A percentile compares a stretch with the other conserved stretches of the same genome.
phyloP scores from a whole-genome alignment of 805 yeast species.

The Saturnispora quitensis region DNA sequence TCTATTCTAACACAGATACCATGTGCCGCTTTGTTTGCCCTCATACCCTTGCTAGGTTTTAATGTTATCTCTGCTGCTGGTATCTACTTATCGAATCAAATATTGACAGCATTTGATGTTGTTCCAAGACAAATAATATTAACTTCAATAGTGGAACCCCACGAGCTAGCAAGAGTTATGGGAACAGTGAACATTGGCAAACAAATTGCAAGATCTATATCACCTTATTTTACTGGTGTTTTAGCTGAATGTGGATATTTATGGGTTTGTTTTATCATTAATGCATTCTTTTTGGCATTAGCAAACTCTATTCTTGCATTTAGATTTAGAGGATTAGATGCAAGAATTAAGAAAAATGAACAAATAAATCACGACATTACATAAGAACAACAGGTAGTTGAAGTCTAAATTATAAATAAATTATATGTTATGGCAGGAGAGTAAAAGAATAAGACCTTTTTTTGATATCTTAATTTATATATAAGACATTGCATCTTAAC shows the following conservation, averaged over 20 bases:
- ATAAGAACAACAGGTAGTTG: not conserved
- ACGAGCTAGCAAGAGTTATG: constrained; percentile 66
- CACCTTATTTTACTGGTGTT: constrained; percentile 73
- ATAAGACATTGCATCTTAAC: not conserved
- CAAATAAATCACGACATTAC: constrained; percentile 15
- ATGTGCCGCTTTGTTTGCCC: constrained; percentile 53
- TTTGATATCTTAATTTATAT: not conserved
- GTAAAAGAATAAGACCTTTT: not conserved
- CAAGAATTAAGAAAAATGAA: constrained; percentile 16
- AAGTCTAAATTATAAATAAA: not conserved
- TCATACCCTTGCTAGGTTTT: constrained; percentile 39
- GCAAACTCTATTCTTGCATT: constrained; percentile 39
- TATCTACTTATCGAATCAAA: constrained; percentile 45
- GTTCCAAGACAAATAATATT: constrained; percentile 81
- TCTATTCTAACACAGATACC: constrained; percentile 71
- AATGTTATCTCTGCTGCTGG: constrained; percentile 36
- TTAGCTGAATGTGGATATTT: constrained; percentile 46
- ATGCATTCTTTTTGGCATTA: constrained; percentile 40
- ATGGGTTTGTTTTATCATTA: constrained; percentile 43
- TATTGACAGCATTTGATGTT: constrained; percentile 78
- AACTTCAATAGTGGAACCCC: constrained; percentile 51
- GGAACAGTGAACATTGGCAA: constrained; percentile 83
- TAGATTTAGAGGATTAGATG: constrained; percentile 35
- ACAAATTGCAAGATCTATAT: constrained; percentile 74
- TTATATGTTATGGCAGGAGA: not conserved